Evolutionary conservation across 1,284 basidiomycete genomes (phyloP).

Genomic region (Coniferiporia sulphurascens): DNA sequence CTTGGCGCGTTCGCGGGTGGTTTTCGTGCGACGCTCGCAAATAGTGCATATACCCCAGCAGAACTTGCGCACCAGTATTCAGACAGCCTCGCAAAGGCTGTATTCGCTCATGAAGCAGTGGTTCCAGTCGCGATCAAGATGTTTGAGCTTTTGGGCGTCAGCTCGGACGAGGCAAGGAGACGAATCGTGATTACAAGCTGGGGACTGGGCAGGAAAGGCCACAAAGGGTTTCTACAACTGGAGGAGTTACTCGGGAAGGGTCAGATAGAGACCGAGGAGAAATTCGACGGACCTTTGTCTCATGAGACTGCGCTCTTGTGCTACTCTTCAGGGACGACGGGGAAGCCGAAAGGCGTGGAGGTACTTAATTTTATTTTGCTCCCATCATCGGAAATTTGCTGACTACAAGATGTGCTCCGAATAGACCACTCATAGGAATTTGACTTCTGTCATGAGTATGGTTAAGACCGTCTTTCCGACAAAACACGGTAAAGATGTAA

Average conservation of each 20-base stretch:
- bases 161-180: conserved; percentile 36
- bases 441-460: conserved; percentile 47
- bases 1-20: conserved; percentile 54
- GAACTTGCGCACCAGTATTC: conserved; percentile 48
- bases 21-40: conserved; percentile 43
- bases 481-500: conserved; percentile 36
- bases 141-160: conserved; percentile 38
- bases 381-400: neutral
- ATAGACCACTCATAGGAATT: conserved; percentile 63
- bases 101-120: conserved; percentile 51
- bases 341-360: conserved; percentile 48
- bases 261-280: conserved; percentile 41
- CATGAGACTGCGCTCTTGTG: conserved; percentile 59
- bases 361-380: conserved; percentile 20
- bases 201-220: conserved; percentile 25
- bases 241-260: conserved; percentile 43
- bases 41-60: conserved; percentile 38
- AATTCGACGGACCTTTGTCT: conserved; percentile 42
- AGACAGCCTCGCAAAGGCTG: conserved; percentile 48
- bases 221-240: conserved; percentile 30
- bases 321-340: conserved; percentile 64
- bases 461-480: conserved; percentile 38
- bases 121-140: conserved; percentile 40
- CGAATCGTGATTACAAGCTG: conserved; percentile 42
- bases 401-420: neutral